phyloP scores from a whole-genome alignment of 306 rosid genomes.

The Sechiopsis laciniata region DNA sequence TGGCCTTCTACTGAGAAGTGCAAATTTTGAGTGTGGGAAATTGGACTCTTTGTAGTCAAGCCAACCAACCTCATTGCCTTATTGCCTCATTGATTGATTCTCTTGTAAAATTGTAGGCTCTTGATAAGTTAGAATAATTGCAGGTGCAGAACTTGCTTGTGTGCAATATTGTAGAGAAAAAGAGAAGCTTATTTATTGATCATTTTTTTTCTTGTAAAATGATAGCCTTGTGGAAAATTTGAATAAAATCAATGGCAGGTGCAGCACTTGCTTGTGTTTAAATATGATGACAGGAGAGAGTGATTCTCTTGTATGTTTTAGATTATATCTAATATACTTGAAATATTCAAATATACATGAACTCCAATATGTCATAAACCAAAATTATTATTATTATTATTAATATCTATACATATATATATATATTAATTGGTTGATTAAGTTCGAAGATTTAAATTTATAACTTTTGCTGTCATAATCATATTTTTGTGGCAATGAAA shows the following conservation, averaged over 20 bases:
- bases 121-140: not conserved
- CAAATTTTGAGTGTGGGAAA: slow-evolving; percentile 56
- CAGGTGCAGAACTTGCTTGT: not conserved
- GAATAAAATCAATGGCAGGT: not conserved
- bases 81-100: no score
- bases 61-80: not conserved
- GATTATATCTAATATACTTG: no score
- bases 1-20: slow-evolving; percentile 19
- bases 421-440: no score
- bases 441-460: no score
- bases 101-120: slow-evolving; percentile 12
- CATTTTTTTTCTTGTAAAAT: slow-evolving; percentile 22
- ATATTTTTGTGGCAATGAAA: no score
- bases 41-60: slow-evolving; percentile 22
- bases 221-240: not conserved
- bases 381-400: no score
- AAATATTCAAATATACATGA: no score
- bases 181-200: slow-evolving; percentile 2
- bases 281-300: not conserved
- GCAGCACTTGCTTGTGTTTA: no score
- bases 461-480: no score
- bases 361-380: no score
- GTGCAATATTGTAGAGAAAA: slow-evolving; percentile 4
- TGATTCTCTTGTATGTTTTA: no score
- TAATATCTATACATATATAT: no score